These are phyloP conservation scores for Chlorella sp. DNA, from an alignment of 139 green algal genomes.

Conservation along the genomic window DNA sequence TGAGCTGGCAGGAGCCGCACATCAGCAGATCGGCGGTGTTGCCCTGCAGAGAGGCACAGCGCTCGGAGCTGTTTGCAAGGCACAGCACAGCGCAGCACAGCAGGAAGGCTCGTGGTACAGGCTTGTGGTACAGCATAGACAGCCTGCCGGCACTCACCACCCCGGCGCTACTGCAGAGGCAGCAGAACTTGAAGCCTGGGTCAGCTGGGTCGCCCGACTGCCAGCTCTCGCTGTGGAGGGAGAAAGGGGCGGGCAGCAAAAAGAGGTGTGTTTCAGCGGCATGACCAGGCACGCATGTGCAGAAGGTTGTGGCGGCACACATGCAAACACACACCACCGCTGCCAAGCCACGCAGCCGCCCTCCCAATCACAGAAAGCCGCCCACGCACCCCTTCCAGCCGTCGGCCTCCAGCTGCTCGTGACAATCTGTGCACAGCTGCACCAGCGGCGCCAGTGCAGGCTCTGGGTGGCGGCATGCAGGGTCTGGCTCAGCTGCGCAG, in stretches of 20 bases:
- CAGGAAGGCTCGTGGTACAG: too few relatives aligned
- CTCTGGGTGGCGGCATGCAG: not conserved
- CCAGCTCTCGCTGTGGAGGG: not conserved
- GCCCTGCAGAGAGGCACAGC: constrained; percentile 17
- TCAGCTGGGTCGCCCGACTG: not conserved
- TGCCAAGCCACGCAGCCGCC: too few relatives aligned
- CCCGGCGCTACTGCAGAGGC: constrained; percentile 9
- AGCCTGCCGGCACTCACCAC: not conserved
- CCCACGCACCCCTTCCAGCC: constrained; percentile 1
- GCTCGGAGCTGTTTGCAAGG: too few relatives aligned
- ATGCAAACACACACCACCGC: too few relatives aligned
- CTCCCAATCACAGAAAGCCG: not conserved
- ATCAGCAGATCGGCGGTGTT: constrained; percentile 4
- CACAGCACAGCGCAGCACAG: too few relatives aligned
- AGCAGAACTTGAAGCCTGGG: constrained; percentile 8
- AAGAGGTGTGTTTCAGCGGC: too few relatives aligned
- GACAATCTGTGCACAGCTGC: not conserved
- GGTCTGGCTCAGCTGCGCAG: not conserved
- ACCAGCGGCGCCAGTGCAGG: not conserved
- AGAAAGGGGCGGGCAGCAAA: too few relatives aligned
- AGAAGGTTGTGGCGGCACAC: too few relatives aligned
- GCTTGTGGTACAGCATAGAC: too few relatives aligned
- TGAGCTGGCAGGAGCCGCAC: constrained; percentile 13
- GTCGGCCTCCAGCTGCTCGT: constrained; percentile 2
- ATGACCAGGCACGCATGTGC: too few relatives aligned